Evolutionary conservation across 768 basidiomycete genomes (phyloP).

Genomic region (Suillus paluster): DNA sequence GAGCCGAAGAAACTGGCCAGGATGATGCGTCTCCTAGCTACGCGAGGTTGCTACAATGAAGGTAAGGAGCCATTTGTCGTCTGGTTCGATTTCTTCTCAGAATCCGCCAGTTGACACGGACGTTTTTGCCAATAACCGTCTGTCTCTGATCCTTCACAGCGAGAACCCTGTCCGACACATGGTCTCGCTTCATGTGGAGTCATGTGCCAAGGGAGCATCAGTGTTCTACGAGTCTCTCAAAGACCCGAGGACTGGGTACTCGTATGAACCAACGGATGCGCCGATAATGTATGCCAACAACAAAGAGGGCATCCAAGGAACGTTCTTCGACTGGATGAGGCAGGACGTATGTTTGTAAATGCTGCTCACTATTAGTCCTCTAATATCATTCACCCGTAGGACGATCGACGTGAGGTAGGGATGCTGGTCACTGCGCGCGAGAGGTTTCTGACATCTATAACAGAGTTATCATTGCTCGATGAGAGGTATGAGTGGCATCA

Average conservation of each 20-base stretch:
- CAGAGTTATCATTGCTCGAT: conserved; percentile 30
- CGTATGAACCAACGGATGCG: conserved; percentile 24
- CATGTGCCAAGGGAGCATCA: conserved; percentile 18
- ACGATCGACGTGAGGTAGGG: conserved; percentile 23
- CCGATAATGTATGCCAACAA: conserved; percentile 25
- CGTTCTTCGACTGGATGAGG: conserved; percentile 30
- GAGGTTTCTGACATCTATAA: not conserved
- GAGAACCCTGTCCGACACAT: conserved; percentile 27
- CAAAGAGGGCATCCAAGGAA: conserved; percentile 22
- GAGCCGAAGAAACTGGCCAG: conserved; percentile 34
- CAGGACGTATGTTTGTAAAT: conserved; percentile 20
- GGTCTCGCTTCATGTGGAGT: conserved; percentile 23
- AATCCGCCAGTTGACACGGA: conserved; percentile 29
- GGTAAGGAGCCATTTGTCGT: conserved; percentile 18
- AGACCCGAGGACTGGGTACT: conserved; percentile 24
- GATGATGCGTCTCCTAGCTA: conserved; percentile 33
- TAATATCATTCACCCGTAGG: conserved; percentile 13
- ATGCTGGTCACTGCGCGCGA: not conserved
- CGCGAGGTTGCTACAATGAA: conserved; percentile 36
- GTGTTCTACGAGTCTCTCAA: conserved; percentile 32
- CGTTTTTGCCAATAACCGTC: conserved; percentile 40
- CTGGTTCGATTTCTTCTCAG: not conserved
- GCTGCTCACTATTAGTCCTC: not conserved
- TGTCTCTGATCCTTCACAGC: conserved; percentile 33
- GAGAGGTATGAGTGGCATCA: conserved; percentile 25